Conservation (phyloP, 1,139 yeast species). For the Candida sp. region DNA sequence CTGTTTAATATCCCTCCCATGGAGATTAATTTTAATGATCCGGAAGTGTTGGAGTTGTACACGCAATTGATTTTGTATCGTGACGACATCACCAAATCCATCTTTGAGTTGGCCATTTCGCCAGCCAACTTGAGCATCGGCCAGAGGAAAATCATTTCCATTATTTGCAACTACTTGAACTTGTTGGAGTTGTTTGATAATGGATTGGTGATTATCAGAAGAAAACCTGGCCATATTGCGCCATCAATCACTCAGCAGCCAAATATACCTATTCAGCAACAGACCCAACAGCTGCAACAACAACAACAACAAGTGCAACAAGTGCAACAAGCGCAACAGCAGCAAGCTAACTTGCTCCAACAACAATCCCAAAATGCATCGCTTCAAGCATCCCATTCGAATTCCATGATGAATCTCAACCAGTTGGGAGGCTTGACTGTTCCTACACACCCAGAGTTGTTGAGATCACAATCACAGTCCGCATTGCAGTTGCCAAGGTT, state of each 20-base stretch:
- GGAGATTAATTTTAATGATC: constrained; percentile 85
- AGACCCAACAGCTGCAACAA: constrained; percentile 13
- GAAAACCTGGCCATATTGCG: constrained; percentile 45
- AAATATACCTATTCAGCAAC: constrained; percentile 15
- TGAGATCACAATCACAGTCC: constrained; percentile 57
- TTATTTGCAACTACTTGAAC: constrained; percentile 62
- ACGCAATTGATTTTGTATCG: constrained; percentile 82
- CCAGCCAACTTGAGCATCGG: constrained; percentile 53
- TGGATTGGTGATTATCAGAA: constrained; percentile 61
- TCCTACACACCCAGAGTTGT: constrained; percentile 42
- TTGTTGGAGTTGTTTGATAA: constrained; percentile 70
- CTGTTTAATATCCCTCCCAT: constrained; percentile 51
- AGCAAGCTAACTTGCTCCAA: constrained; percentile 10
- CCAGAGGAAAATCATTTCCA: constrained; percentile 65
- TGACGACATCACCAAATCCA: constrained; percentile 66
- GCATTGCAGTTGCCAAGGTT: constrained; percentile 53
- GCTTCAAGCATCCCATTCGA: constrained; percentile 26
- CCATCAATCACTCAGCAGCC: constrained; percentile 30
- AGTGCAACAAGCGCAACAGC: too few relatives aligned
- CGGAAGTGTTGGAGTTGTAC: constrained; percentile 86
- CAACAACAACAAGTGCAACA: constrained; percentile 13
- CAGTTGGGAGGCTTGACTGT: constrained; percentile 25
- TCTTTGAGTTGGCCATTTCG: constrained; percentile 73
- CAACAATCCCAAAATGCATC: constrained; percentile 18
- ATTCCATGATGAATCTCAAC: constrained; percentile 49